Conservation (phyloP, 805 yeast genomes). For the Ogataea haglerorum region DNA sequence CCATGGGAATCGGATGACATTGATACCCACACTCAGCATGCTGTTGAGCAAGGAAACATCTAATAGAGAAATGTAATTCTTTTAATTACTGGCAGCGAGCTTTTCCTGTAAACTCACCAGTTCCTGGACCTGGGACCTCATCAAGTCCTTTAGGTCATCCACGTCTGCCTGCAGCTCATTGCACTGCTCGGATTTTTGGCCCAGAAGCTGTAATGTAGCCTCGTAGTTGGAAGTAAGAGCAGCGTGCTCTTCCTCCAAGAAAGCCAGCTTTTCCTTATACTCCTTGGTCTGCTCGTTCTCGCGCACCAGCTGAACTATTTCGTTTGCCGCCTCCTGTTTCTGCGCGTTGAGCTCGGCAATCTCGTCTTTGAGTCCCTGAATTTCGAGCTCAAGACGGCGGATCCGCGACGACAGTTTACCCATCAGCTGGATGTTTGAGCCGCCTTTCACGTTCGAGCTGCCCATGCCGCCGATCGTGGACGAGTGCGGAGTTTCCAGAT, state of each 20-base stretch:
- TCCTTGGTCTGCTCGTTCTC: conserved; percentile 45
- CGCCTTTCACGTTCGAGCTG: conserved; percentile 13
- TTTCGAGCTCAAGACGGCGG: conserved; percentile 76
- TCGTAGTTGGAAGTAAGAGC: conserved; percentile 25
- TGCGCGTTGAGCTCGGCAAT: conserved; percentile 49
- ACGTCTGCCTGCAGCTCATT: conserved; percentile 88
- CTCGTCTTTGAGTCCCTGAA: conserved; percentile 62
- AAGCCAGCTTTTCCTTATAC: conserved; percentile 28
- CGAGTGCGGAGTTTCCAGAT: conserved; percentile 21
- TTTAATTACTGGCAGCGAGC: conserved; percentile 8
- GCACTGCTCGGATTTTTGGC: conserved; percentile 83
- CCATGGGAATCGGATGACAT: conserved; percentile 89
- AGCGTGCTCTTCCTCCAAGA: conserved; percentile 19
- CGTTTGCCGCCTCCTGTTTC: conserved; percentile 65
- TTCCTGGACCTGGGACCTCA: conserved; percentile 82
- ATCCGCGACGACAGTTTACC: conserved; percentile 74
- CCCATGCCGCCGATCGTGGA: conserved; percentile 25
- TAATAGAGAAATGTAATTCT: conserved; percentile 6
- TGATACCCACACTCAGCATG: conserved; percentile 66
- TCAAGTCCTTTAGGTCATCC: conserved; percentile 79
- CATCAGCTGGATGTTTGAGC: conserved; percentile 54
- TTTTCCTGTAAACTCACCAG: conserved; percentile 61
- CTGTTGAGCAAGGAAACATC: conserved; percentile 64
- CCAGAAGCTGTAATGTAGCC: conserved; percentile 66
- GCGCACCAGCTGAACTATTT: conserved; percentile 56